A percentile compares a stretch with the other conserved stretches of the same genome.
These are phyloP conservation scores for Lepiota venenata DNA, from an alignment of 768 basidiomycete species.

Conservation along the genomic window DNA sequence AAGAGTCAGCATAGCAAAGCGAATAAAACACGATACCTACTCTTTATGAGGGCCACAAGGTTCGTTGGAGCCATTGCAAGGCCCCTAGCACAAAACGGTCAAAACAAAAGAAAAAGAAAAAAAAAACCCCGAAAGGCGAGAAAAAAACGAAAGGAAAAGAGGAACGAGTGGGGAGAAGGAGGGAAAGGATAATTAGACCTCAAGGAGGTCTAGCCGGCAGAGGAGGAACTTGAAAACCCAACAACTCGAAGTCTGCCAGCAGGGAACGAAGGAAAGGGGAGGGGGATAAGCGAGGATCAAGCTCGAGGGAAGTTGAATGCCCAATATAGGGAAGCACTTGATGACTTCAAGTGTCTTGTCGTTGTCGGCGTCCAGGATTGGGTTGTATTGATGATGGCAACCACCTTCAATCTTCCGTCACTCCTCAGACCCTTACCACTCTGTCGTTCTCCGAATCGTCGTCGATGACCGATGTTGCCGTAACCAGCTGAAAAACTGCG, in stretches of 20 bases:
- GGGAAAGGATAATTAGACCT: slow-evolving; percentile 9
- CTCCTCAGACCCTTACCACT: too few species aligned
- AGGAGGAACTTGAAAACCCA: background rate
- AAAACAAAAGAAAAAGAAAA: background rate
- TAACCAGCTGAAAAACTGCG: too few species aligned
- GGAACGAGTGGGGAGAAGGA: slow-evolving; percentile 14
- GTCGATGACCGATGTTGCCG: too few species aligned
- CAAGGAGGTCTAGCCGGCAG: slow-evolving; percentile 21
- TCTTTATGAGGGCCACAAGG: background rate
- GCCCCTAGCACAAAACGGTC: too few species aligned
- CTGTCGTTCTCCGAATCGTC: too few species aligned
- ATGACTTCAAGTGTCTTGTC: slow-evolving; percentile 3
- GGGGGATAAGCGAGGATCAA: background rate
- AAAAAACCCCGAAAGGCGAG: too few species aligned
- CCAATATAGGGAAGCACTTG: too few species aligned
- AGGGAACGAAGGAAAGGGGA: slow-evolving; percentile 1
- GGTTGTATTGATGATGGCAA: background rate
- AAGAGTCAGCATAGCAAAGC: background rate
- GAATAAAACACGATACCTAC: background rate
- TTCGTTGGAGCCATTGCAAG: background rate
- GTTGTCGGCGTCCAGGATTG: background rate
- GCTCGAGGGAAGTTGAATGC: background rate
- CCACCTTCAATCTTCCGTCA: background rate
- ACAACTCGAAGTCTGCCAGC: slow-evolving; percentile 5
- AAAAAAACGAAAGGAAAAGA: background rate